These are phyloP conservation scores for Corymbia maculata DNA, from an alignment of 345 rosid genomes.

Conservation along the genomic window DNA sequence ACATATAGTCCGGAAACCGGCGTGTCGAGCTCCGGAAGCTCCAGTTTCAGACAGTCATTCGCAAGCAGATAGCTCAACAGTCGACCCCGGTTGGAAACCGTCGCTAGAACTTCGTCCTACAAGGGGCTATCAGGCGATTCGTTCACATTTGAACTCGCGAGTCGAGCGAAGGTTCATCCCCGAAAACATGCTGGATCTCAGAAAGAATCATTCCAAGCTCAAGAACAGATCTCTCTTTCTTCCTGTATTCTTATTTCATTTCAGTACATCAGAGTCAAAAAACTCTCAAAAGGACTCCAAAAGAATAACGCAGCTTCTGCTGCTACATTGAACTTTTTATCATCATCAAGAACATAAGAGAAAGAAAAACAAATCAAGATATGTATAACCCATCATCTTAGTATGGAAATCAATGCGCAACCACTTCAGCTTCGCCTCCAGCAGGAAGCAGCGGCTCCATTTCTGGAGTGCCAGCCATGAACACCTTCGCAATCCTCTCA, in stretches of 20 bases:
- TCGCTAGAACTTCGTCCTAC: neutral
- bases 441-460: slow-evolving; percentile 21
- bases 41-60: neutral
- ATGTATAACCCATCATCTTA: neutral
- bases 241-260: neutral
- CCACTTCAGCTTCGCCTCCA: neutral
- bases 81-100: neutral
- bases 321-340: neutral
- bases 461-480: slow-evolving; percentile 21
- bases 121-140: neutral
- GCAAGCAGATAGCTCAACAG: neutral
- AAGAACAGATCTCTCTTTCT: neutral
- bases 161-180: neutral
- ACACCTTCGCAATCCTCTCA: slow-evolving; percentile 68
- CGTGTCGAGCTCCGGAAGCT: neutral
- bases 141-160: neutral
- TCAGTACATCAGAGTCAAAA: neutral
- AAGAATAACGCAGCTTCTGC: neutral
- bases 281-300: neutral
- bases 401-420: neutral
- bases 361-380: neutral
- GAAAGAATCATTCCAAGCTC: neutral
- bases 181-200: neutral
- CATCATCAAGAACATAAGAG: neutral
- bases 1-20: neutral